phyloP scores from a whole-genome alignment of 352 stramenopile species.

The Phytophthora palmivora region DNA sequence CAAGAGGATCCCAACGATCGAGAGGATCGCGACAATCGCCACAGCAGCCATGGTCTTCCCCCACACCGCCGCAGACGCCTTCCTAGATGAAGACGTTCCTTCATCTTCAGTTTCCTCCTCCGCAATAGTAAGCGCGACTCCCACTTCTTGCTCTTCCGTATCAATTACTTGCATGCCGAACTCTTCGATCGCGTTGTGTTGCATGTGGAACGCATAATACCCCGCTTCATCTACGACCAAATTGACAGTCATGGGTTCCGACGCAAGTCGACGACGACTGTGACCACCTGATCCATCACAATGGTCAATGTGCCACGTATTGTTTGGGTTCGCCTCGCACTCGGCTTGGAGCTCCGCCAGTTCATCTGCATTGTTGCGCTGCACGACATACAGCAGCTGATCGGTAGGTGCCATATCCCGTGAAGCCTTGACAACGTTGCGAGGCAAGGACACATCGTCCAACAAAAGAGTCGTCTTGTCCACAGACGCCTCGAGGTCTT shows the following conservation, averaged over 20 bases:
- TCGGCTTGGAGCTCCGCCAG: constrained; percentile 11
- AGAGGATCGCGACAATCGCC: constrained; percentile 46
- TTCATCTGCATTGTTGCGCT: background rate
- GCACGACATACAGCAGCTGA: background rate
- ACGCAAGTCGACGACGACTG: constrained; percentile 30
- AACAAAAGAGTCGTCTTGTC: constrained; percentile 31
- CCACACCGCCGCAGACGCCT: constrained; percentile 40
- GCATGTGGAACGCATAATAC: constrained; percentile 56
- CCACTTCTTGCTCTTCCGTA: constrained; percentile 20
- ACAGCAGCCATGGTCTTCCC: constrained; percentile 50
- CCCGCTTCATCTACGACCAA: constrained; percentile 40
- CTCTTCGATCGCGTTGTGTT: constrained; percentile 57
- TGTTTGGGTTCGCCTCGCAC: constrained; percentile 47
- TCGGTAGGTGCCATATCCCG: constrained; percentile 32
- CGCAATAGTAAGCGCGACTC: constrained; percentile 26
- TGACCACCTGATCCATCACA: constrained; percentile 49
- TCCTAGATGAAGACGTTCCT: constrained; percentile 22
- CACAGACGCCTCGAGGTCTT: constrained; percentile 37
- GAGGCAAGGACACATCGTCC: constrained; percentile 48
- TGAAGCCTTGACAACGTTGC: constrained; percentile 50
- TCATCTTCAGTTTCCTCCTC: constrained; percentile 27
- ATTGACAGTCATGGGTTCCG: constrained; percentile 48
- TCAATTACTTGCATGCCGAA: constrained; percentile 49
- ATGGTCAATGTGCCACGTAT: constrained; percentile 60
- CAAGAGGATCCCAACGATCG: constrained; percentile 51